These are phyloP conservation scores for Tetracentron sinense DNA, from an alignment of 164 flowering plant genomes.

Conservation along the genomic window DNA sequence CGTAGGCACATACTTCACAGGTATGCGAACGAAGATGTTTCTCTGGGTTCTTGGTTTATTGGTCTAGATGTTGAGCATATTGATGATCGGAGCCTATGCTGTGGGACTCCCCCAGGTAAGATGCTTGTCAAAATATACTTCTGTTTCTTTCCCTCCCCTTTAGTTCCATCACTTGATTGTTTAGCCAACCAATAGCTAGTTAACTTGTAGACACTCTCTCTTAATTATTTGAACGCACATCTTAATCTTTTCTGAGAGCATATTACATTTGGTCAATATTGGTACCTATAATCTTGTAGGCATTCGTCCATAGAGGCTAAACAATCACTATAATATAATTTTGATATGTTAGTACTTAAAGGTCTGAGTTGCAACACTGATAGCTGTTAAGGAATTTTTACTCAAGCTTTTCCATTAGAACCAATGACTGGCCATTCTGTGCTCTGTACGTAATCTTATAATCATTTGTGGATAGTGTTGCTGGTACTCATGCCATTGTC, in stretches of 20 bases:
- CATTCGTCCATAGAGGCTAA: background rate
- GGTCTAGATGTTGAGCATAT: conserved; percentile 90
- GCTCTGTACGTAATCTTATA: background rate
- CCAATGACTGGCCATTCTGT: background rate
- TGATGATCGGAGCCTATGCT: conserved; percentile 83
- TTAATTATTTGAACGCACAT: background rate
- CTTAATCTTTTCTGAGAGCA: background rate
- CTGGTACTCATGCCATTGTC: too few relatives aligned
- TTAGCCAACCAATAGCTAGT: background rate
- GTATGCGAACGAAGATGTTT: conserved; percentile 92
- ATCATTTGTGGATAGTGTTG: background rate
- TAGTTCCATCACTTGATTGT: background rate
- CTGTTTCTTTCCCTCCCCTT: too few relatives aligned
- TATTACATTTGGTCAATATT: too few relatives aligned
- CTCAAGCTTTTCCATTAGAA: background rate
- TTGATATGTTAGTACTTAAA: background rate
- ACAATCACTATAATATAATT: background rate
- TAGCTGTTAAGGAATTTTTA: too few relatives aligned
- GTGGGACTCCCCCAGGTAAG: conserved; percentile 85
- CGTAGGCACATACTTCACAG: conserved; percentile 70
- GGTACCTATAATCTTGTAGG: background rate
- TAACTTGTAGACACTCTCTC: background rate
- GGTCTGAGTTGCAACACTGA: background rate
- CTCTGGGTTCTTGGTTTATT: conserved; percentile 91
- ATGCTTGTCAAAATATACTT: background rate